These are phyloP conservation scores for Urtica urens DNA, from an alignment of 306 rosid species.

Conservation along the genomic window DNA sequence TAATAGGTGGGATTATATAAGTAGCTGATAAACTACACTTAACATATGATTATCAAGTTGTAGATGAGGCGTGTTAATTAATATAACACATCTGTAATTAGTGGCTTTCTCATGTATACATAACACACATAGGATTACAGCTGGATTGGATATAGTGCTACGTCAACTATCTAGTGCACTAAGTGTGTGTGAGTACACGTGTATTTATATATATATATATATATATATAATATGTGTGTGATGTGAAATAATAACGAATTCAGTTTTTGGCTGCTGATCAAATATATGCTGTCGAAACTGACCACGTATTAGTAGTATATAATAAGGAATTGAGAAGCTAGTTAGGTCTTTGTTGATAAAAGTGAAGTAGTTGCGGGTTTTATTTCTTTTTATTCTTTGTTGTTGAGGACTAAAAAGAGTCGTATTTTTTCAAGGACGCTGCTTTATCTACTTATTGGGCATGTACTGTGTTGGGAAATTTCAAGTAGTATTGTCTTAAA, in stretches of 20 bases:
- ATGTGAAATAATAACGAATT: neutral
- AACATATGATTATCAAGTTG: too few relatives aligned
- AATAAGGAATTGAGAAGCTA: neutral
- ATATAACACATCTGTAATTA: neutral
- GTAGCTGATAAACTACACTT: too few relatives aligned
- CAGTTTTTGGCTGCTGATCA: neutral
- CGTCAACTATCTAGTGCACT: neutral
- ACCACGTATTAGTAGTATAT: neutral
- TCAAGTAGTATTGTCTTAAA: too few relatives aligned
- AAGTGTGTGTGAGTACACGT: neutral
- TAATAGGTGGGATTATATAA: too few relatives aligned
- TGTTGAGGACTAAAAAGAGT: neutral
- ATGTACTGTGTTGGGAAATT: too few relatives aligned
- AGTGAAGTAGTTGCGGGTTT: neutral
- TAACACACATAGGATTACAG: too few relatives aligned
- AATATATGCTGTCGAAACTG: too few relatives aligned
- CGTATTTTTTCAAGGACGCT: too few relatives aligned
- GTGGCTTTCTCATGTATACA: neutral
- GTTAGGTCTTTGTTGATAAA: neutral
- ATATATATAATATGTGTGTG: too few relatives aligned
- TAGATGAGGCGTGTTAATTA: neutral
- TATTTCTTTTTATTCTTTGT: neutral
- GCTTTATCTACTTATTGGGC: too few relatives aligned
- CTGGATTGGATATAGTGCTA: neutral
- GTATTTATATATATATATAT: neutral